Evolutionary conservation across 2,329 filamentous ascomycete species (phyloP), one percentile per base, ranked within the genome.

Genomic region (Periconia digitata): DNA sequence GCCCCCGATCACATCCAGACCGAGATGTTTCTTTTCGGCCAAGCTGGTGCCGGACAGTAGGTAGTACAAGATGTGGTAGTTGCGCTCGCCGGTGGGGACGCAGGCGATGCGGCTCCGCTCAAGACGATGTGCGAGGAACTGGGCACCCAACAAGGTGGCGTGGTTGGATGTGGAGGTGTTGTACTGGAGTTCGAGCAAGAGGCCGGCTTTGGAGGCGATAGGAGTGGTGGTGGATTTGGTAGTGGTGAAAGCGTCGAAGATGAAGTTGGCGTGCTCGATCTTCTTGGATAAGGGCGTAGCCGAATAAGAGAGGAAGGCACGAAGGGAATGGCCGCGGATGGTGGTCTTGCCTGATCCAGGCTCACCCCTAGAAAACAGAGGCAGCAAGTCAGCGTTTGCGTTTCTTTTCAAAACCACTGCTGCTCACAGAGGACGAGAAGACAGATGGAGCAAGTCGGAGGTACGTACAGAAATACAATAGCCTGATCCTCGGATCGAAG

Each of bases 331-430:
- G 37, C 90, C 89, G 53, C 94, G 87, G 63, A 97, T 79, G 0
- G 94, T 99, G 0, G 94, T 96, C 77, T 99, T 99, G 62, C 94
- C 94, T 24, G 94, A 86, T 39, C 94, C 94, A 48, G 91, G 95
- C 80, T 99, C 94, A 72, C 94, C 94, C 58, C 92, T 96, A 58
- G 7, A 50, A n/a, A n/a, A n/a, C n/a, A n/a, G n/a, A n/a, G n/a
- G n/a, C 64, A 60, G 66, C 27, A 32, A 5, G 59, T 69, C 55
- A 51, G 53, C 27, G n/a, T n/a, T n/a, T n/a, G n/a, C n/a, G n/a
- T n/a, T n/a, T n/a, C n/a, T n/a, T 17, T 13, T 8, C 37, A 40
- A n/a, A n/a, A n/a, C n/a, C n/a, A n/a, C n/a, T n/a, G n/a, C n/a
- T n/a, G n/a, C n/a, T n/a, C n/a, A n/a, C n/a, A n/a, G n/a, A n/a